These are phyloP conservation scores for Stevia rebaudiana DNA, from an alignment of 140 eudicot genomes.

Conservation along the genomic window DNA sequence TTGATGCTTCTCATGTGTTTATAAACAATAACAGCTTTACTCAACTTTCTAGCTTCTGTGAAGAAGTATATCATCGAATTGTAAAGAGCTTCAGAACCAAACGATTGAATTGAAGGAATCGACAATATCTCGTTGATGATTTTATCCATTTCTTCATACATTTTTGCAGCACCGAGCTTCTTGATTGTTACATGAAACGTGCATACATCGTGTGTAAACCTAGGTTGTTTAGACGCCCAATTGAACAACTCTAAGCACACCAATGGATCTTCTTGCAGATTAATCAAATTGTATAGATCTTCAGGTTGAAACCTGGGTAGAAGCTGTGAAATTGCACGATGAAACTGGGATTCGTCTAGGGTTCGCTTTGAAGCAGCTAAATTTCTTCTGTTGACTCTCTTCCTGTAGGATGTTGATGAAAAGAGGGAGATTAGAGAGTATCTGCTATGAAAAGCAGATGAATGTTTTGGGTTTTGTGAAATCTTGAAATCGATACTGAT, in stretches of 20 bases:
- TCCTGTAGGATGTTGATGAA: conserved; percentile 38
- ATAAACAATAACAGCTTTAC: conserved; percentile 59
- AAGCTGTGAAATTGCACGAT: conserved; percentile 46
- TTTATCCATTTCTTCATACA: conserved; percentile 79
- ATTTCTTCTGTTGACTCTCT: conserved; percentile 42
- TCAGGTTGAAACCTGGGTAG: conserved; percentile 67
- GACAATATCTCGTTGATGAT: conserved; percentile 52
- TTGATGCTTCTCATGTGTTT: conserved; percentile 56
- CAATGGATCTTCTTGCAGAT: conserved; percentile 50
- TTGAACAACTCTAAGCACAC: conserved; percentile 69
- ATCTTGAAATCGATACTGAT: background rate
- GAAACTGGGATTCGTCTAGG: conserved; percentile 42
- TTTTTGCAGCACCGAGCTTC: conserved; percentile 69
- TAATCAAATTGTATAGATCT: conserved; percentile 52
- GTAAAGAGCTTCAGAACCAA: conserved; percentile 64
- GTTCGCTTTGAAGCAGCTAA: conserved; percentile 44
- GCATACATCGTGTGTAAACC: conserved; percentile 52
- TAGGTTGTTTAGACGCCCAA: conserved; percentile 77
- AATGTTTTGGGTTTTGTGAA: conserved; percentile 19
- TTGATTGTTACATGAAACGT: conserved; percentile 64
- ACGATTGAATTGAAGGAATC: conserved; percentile 20
- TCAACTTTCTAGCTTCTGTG: conserved; percentile 65
- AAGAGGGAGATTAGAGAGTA: conserved; percentile 10
- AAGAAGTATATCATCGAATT: conserved; percentile 67
- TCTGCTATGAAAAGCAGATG: background rate